A percentile compares a stretch with the other conserved stretches of the same genome.
Conservation (phyloP, 441 rosid species). For the Corymbia citriodora region DNA sequence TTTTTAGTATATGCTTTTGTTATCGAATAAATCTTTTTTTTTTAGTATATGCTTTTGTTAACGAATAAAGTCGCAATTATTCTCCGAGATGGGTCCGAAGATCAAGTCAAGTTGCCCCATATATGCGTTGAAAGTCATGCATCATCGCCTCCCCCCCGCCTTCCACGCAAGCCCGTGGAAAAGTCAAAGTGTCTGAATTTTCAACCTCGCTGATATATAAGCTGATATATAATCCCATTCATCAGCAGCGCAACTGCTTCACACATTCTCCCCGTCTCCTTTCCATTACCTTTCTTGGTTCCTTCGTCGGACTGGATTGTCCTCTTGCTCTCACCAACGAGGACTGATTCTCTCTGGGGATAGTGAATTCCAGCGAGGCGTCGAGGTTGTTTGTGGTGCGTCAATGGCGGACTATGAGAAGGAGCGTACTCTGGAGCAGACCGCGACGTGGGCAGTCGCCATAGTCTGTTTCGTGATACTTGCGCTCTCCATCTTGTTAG, state of each 20-base stretch:
- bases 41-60: not conserved
- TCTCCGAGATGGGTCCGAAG: not conserved
- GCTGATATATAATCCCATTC: not conserved
- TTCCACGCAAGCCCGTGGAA: not conserved
- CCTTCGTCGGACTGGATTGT: not conserved
- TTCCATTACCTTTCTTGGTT: not conserved
- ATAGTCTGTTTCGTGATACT: constrained; percentile 15
- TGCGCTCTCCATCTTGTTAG: constrained; percentile 8
- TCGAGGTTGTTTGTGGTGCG: not conserved
- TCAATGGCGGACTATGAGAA: not conserved
- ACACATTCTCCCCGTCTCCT: not conserved
- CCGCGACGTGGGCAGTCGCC: constrained; percentile 16
- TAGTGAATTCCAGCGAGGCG: not conserved
- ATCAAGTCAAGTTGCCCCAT: not conserved
- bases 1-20: not conserved
- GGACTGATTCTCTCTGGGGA: not conserved
- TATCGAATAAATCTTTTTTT: not conserved
- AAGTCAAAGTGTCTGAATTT: not conserved
- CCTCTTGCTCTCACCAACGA: not conserved
- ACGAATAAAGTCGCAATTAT: not conserved
- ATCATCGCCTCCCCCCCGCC: not conserved
- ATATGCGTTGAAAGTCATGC: not conserved
- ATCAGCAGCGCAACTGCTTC: not conserved
- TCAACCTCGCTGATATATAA: not conserved
- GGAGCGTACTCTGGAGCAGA: constrained; percentile 13